Base-by-base conservation (phyloP, 208 protist species). In the Crithidia expoeki region DNA sequence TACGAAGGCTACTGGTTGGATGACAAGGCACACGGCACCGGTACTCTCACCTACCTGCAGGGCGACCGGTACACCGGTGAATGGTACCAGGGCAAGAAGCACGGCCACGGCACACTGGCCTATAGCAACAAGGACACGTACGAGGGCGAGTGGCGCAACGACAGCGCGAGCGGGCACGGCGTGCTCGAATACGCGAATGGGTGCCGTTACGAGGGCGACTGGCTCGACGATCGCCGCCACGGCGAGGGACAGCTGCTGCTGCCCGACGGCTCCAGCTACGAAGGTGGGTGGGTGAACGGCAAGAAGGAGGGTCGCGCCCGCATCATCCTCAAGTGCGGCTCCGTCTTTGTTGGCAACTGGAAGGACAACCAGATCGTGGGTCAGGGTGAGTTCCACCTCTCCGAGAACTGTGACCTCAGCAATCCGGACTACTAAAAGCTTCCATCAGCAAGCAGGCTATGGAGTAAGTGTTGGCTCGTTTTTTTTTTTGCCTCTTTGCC, bases 51-150 rank as follows among this genome's bases (percentile, higher is more conserved):
- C 67, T 97, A 93, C 81, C 81, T 95, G 17, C 92, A 96, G 44
- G 94, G 94, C 17, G 94, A 98, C 76, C 88, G 86, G 64, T 97
- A 98, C 76, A 93, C 92, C 17, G 94, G 94, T 19, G 89, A 95
- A 67, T 98, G 94, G 94, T 86, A 74, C 52, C 79, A 96, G 60
- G 92, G 93, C 34, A 94, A 94, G 83, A 96, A 94, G 76, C 88
- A 96, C 70, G 94, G 93, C 56, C 84, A 85, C 52, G 94, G 93
- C 17, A 90, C 88, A 27, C 86, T 98, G 55, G 82, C 76, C 7
- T 98, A 97, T 81, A 94, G 83, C 72, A 97, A 97, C 81, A 92
- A 90, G 72, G 92, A 96, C 68, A 94, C 84, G 46, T 97, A 95
- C 76, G 92, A 97, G 63, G 94, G 94, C 28, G 83, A 95, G 72